phyloP scores from a whole-genome alignment of 441 rosid genomes.

The Brassica hybrid region DNA sequence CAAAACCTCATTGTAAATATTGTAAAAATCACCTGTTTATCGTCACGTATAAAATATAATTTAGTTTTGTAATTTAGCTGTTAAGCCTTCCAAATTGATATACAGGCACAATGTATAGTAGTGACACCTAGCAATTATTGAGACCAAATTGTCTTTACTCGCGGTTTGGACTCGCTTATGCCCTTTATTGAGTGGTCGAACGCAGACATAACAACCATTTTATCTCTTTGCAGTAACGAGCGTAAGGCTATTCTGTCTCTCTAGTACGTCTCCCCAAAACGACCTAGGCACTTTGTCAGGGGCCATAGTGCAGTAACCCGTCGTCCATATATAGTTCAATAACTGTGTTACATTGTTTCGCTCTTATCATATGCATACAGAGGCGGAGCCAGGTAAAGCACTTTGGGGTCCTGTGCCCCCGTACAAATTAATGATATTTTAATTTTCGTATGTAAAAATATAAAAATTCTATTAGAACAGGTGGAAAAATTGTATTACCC shows the following conservation, averaged over 20 bases:
- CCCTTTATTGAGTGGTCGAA: background rate
- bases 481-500: no score
- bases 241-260: background rate
- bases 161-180: background rate
- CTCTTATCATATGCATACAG: no score
- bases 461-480: no score
- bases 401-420: no score
- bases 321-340: background rate
- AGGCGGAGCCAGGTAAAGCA: no score
- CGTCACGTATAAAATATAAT: background rate
- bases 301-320: background rate
- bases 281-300: background rate
- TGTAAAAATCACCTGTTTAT: background rate
- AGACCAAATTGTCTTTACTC: background rate
- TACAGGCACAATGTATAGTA: background rate
- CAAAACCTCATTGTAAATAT: background rate
- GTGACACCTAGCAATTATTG: background rate
- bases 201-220: background rate
- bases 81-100: background rate
- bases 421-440: no score
- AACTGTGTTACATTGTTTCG: no score
- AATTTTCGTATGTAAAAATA: no score
- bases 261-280: background rate
- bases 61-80: background rate
- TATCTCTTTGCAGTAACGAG: background rate